Evolutionary conservation across 2,329 filamentous ascomycete species (phyloP), one percentile per base, ranked within the genome.

Genomic region (Cytospora schulzeri): DNA sequence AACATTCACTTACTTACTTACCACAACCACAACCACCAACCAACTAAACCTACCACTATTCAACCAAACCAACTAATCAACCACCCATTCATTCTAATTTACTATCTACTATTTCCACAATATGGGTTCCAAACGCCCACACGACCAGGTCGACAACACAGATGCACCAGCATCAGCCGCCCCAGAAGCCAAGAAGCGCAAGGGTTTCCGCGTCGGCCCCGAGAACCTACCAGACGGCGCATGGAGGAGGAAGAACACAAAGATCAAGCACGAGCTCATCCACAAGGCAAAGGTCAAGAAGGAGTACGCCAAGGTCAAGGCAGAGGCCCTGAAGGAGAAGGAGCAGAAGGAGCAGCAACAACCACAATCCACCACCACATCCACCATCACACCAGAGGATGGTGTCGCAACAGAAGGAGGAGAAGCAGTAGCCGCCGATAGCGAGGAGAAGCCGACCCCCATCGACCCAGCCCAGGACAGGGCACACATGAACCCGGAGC

Each of bases 221-320:
- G 90, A 90, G 45, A 96, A 97, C 75, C 82, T 98, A 29, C 94
- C 94, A 50, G 93, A 97, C 75, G 93, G 94, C 62, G 89, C 90
- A 26, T 92, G 95, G 84, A 87, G 87, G 72, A 88, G 94, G 71
- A 97, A 97, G 26, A 66, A 64, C 64, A 88, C 91, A 76, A 94
- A 94, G 77, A 95, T 97, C 73, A 98, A 98, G 78, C 85, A 90
- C 69, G 87, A 91, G 69, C 81, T 97, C 63, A 97, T 98, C 71
- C 87, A 93, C 76, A 96, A 95, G 76, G 93, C 93, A 66, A 97
- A 97, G 77, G 83, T 97, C 68, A 95, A 94, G 78, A 96, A 97
- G 77, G 86, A 91, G 51, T 97, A 97, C 74, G 91, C 90, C 68
- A 97, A 97, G 77, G 81, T 97, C 68, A 94, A 93, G 77, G 88